phyloP scores from a whole-genome alignment of 768 basidiomycete genomes.

The Auricularia heimuer region DNA sequence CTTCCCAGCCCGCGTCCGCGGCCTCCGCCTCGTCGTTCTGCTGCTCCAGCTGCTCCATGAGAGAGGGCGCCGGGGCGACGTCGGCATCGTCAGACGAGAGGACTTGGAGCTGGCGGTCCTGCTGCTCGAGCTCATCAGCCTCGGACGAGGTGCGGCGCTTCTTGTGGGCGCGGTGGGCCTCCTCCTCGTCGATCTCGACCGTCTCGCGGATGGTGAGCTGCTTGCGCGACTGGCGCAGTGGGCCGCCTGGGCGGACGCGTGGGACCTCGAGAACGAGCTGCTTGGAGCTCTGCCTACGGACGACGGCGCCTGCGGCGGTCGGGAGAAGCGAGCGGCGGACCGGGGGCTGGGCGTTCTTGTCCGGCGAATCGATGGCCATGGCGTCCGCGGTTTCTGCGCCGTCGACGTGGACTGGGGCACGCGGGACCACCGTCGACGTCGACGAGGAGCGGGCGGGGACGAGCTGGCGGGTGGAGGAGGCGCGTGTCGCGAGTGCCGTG shows the following conservation, averaged over 20 bases:
- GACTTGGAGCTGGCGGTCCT: background rate
- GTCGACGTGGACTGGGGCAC: slow-evolving; percentile 9
- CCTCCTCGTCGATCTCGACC: slow-evolving; percentile 42
- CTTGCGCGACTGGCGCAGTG: slow-evolving; percentile 1
- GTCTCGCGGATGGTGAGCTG: slow-evolving; percentile 16
- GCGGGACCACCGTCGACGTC: background rate
- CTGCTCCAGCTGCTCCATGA: slow-evolving; percentile 29
- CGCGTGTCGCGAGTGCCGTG: slow-evolving; percentile 20
- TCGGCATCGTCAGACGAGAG: background rate
- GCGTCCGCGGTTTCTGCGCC: slow-evolving; percentile 39
- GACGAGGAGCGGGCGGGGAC: background rate
- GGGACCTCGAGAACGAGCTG: background rate
- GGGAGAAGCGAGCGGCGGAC: slow-evolving; percentile 13
- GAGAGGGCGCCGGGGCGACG: background rate
- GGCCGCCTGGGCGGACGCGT: background rate
- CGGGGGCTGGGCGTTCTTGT: slow-evolving; percentile 7
- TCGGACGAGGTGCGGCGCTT: slow-evolving; percentile 69
- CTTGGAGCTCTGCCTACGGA: background rate
- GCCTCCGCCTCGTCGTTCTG: slow-evolving; percentile 33
- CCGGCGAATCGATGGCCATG: slow-evolving; percentile 31
- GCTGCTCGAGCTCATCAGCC: slow-evolving; percentile 24
- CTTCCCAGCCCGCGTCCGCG: slow-evolving; percentile 56
- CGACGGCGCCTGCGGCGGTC: slow-evolving; percentile 14
- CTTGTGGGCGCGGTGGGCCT: slow-evolving; percentile 50
- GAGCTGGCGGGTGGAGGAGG: slow-evolving; percentile 16